phyloP scores from a whole-genome alignment of 2,329 filamentous ascomycete species.

The Neonectria punicea region DNA sequence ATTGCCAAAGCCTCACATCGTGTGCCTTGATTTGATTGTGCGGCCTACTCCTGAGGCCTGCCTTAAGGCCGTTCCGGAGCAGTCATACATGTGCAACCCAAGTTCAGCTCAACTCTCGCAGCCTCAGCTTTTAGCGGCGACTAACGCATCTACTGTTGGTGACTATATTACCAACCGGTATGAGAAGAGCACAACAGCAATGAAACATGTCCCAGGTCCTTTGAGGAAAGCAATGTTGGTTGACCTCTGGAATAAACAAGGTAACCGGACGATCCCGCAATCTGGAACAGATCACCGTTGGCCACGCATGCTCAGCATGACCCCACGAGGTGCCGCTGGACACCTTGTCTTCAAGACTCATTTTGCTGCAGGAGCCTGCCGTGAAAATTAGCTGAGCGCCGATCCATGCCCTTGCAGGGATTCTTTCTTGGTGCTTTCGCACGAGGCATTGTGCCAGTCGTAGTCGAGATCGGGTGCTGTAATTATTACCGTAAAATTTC shows the following conservation, averaged over 20 bases:
- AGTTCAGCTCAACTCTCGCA: constrained; percentile 29
- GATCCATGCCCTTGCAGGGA: constrained; percentile 13
- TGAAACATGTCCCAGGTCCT: constrained; percentile 26
- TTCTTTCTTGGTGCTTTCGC: constrained; percentile 13
- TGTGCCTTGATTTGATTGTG: constrained; percentile 8
- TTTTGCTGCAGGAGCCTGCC: background rate
- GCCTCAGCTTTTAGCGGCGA: constrained; percentile 12
- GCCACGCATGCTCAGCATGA: constrained; percentile 12
- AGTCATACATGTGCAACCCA: constrained; percentile 21
- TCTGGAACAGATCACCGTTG: constrained; percentile 18
- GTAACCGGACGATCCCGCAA: constrained; percentile 3
- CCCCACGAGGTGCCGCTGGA: constrained; percentile 11
- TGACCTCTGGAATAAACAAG: constrained; percentile 8
- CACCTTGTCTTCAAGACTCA: constrained; percentile 8
- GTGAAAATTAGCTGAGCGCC: constrained; percentile 4
- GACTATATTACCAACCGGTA: constrained; percentile 15
- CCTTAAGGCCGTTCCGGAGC: background rate
- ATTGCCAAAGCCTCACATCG: background rate
- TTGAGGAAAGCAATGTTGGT: constrained; percentile 3
- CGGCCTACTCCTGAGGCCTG: constrained; percentile 12
- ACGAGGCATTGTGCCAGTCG: constrained; percentile 12
- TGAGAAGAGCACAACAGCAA: constrained; percentile 16
- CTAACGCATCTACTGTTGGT: constrained; percentile 7
- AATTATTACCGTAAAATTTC: constrained; percentile 10
- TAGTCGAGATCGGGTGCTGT: background rate